Percentiles rank a stretch among this genome's conserved stretches.
Evolutionary conservation across 1,284 basidiomycete genomes (phyloP).

Genomic region (Ustilago lituana): DNA sequence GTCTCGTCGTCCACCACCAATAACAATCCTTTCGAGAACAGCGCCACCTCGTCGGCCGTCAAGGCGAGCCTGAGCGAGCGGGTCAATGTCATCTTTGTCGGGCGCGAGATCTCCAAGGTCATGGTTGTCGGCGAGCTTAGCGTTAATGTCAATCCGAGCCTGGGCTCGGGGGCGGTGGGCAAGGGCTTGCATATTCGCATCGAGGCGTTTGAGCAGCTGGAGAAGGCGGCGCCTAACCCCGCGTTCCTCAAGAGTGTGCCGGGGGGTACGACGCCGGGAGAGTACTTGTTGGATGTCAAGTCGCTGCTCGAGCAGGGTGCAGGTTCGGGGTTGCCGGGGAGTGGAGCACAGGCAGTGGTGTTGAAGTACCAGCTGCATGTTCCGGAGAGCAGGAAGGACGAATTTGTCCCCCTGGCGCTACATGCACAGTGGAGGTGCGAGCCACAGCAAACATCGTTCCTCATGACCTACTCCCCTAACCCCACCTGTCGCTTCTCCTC

Average conservation of each 20-base stretch:
- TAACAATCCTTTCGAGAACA: constrained; percentile 50
- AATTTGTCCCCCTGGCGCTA: constrained; percentile 69
- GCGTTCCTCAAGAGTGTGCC: constrained; percentile 68
- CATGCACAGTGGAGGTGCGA: constrained; percentile 71
- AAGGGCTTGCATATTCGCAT: constrained; percentile 68
- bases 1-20: constrained; percentile 37
- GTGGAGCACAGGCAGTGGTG: constrained; percentile 64
- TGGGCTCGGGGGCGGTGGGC: constrained; percentile 4
- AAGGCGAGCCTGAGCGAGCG: constrained; percentile 70
- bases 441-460: constrained; percentile 70
- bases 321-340: constrained; percentile 15
- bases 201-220: constrained; percentile 69
- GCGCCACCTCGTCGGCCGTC: constrained; percentile 20
- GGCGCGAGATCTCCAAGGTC: constrained; percentile 68
- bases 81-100: constrained; percentile 70
- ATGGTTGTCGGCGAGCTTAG: constrained; percentile 71
- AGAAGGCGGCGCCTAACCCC: constrained; percentile 71
- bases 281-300: constrained; percentile 70
- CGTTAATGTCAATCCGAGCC: constrained; percentile 31
- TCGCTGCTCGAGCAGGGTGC: constrained; percentile 58
- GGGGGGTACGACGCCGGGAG: constrained; percentile 67
- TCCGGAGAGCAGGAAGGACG: constrained; percentile 60
- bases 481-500: constrained; percentile 17
- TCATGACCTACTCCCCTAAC: constrained; percentile 69
- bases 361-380: constrained; percentile 72